Evolutionary conservation across 2,329 filamentous ascomycete species (phyloP).

Genomic region (Fusarium aywerte): DNA sequence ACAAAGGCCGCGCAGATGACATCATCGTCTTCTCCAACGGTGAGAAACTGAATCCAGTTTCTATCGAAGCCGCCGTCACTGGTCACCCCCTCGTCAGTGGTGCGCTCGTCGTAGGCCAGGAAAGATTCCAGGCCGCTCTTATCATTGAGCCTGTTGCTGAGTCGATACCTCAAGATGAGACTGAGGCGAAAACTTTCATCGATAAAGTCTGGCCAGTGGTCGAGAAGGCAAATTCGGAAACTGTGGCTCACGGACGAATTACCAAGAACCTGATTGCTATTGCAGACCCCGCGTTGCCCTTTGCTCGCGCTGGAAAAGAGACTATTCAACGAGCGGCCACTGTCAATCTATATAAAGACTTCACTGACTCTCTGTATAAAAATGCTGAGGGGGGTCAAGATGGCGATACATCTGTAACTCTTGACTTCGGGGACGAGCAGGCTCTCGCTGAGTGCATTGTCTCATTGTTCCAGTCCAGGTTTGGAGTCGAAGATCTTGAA

Average conservation of each 20-base stretch:
- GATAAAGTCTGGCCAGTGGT: background rate
- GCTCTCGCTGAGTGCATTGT: background rate
- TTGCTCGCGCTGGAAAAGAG: background rate
- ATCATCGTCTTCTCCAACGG: slow-evolving; percentile 1
- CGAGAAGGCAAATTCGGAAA: background rate
- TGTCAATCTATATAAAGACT: background rate
- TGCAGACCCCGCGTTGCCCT: background rate
- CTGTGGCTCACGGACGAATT: background rate
- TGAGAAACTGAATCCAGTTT: slow-evolving; percentile 5
- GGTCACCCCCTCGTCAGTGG: background rate
- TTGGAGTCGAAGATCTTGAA: background rate
- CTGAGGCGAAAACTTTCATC: background rate
- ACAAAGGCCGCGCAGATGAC: slow-evolving; percentile 11
- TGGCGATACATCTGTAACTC: fast-evolving
- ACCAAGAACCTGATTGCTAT: background rate
- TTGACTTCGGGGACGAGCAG: background rate
- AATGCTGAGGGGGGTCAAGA: background rate
- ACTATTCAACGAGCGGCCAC: background rate
- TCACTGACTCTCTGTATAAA: background rate
- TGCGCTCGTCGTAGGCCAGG: background rate
- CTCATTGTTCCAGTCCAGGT: background rate
- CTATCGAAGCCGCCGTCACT: background rate
- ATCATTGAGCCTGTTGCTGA: slow-evolving; percentile 2
- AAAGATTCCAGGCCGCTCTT: slow-evolving; percentile 1
- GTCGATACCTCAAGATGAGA: fast-evolving